phyloP scores from a whole-genome alignment of 164 flowering plant genomes.

The Aristolochia fimbriata region DNA sequence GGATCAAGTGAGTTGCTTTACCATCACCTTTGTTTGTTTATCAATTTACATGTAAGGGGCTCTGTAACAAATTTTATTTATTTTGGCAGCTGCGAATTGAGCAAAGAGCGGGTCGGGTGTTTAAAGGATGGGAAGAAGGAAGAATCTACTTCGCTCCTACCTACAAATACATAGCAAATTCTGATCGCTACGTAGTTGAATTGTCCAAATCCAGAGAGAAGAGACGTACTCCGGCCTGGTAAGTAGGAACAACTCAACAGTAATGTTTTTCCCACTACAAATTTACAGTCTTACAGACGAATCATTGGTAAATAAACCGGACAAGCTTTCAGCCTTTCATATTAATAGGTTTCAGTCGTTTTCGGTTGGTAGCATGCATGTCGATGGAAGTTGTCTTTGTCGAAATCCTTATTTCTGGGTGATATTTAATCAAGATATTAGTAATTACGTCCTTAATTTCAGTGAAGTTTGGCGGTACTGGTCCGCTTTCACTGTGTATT shows the following conservation, averaged over 20 bases:
- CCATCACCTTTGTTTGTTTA: background rate
- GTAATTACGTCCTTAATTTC: background rate
- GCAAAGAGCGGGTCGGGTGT: conserved; percentile 66
- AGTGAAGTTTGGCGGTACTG: too few species aligned
- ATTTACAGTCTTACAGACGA: too few species aligned
- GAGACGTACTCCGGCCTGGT: conserved; percentile 80
- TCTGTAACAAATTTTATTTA: background rate
- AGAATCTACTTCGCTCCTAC: conserved; percentile 76
- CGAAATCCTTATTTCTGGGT: background rate
- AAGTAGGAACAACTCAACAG: background rate
- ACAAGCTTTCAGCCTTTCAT: too few species aligned
- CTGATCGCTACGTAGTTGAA: conserved; percentile 56
- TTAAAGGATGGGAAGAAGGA: conserved; percentile 89
- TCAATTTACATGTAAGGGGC: background rate
- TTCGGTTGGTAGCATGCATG: too few species aligned
- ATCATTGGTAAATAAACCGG: too few species aligned
- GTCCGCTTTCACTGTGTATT: too few species aligned
- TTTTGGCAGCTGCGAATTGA: conserved; percentile 57
- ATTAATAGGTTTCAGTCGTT: too few species aligned
- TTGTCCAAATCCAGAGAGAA: conserved; percentile 42
- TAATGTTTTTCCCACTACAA: too few species aligned
- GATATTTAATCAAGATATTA: background rate
- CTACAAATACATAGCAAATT: conserved; percentile 62
- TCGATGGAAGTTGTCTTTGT: background rate
- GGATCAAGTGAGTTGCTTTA: conserved; percentile 54